Evolutionary conservation across 1,139 yeast genomes (phyloP).

Genomic region (Nakaseomyces bracarensis): DNA sequence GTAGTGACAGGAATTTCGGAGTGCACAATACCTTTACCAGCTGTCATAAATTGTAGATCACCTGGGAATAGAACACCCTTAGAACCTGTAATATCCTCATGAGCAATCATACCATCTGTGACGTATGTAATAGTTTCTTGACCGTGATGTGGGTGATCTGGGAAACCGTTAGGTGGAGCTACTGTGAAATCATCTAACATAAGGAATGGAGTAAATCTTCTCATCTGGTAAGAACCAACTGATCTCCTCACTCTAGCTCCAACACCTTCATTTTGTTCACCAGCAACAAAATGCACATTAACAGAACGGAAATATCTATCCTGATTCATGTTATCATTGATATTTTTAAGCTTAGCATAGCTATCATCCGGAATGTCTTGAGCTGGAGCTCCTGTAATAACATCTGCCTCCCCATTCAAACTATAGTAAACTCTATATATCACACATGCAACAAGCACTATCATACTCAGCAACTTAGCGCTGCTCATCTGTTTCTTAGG

Average conservation of each 20-base stretch:
- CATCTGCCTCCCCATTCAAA: neutral
- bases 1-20: slow-evolving; percentile 72
- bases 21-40: slow-evolving; percentile 83
- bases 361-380: neutral
- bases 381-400: neutral
- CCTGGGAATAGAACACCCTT: slow-evolving; percentile 74
- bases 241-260: slow-evolving; percentile 83
- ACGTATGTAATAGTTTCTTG: slow-evolving; percentile 81
- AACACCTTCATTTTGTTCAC: slow-evolving; percentile 77
- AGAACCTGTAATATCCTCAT: slow-evolving; percentile 85
- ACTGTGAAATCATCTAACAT: slow-evolving; percentile 74
- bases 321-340: neutral
- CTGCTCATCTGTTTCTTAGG: neutral
- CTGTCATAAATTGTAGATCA: slow-evolving; percentile 91
- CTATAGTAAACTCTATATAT: neutral
- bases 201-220: slow-evolving; percentile 75
- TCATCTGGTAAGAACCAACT: slow-evolving; percentile 57
- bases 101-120: slow-evolving; percentile 70
- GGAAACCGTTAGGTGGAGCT: slow-evolving; percentile 69
- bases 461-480: neutral
- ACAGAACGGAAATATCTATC: slow-evolving; percentile 38
- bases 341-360: neutral
- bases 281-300: slow-evolving; percentile 51
- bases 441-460: neutral
- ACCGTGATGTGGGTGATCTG: slow-evolving; percentile 90